Base-by-base conservation (phyloP, 768 basidiomycete genomes). In the Leccinum rimulosum region DNA sequence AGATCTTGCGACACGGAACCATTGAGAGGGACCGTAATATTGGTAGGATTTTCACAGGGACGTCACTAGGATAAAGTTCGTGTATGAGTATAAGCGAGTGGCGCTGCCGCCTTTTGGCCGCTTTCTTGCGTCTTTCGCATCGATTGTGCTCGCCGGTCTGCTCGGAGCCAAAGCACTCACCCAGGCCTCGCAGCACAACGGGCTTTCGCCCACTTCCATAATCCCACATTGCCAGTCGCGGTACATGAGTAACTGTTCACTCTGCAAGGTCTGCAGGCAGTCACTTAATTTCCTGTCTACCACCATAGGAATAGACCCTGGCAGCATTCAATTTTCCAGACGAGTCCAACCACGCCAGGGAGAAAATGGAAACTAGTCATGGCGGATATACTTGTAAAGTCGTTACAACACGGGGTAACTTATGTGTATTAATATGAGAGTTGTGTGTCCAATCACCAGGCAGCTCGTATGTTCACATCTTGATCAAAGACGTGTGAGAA, bases 1-100 rank as follows among this genome's bases (percentile, higher is more conserved):
- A 25, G 78, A 58, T 85, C 80, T 38, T 78, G 76, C 2, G 80
- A 76, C 19, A 78, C 60, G 35, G 77, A 76, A 35, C 77, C 82
- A 40, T 78, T 84, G 73, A n/a, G 77, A 77, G 27, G 76, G 70
- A 50, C 51, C 66, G 38, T 33, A 33, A 12, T 33, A 12, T 12
- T 12, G 5, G 33, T 12, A 12, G 33, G 5, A 5, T n/a, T 33
- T 33, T 33, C 33, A 33, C 33, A 33, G 33, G 33, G 9, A 38
- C 36, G 36, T 38, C 36, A 38, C 15, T 14, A 33, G 31, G n/a
- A n/a, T n/a, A n/a, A n/a, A n/a, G n/a, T n/a, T n/a, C n/a, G n/a
- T n/a, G n/a, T n/a, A n/a, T n/a, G 10, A 12, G 11, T 35, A 15
- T 38, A 43, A 43, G 40, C 40, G 40, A 43, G 15, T 40, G 38